Conservation (phyloP, 2,329 filamentous ascomycete species). For the Pseudocercospora cruenta region DNA sequence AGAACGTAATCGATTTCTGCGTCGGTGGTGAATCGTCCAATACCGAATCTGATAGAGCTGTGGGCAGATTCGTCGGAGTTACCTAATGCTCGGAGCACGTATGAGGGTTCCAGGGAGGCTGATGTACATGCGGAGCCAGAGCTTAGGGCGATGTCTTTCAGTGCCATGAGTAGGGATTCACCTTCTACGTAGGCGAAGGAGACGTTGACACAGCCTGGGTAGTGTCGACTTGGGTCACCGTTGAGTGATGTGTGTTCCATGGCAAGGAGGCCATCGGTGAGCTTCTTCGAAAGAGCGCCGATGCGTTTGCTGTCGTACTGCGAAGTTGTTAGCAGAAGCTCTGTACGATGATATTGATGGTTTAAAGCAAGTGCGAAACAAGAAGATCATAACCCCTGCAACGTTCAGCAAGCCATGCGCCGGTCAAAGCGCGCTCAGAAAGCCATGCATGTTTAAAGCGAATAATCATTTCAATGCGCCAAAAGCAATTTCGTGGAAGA, state of each 20-base stretch:
- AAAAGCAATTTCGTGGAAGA: neutral
- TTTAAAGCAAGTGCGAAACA: conserved; percentile 1
- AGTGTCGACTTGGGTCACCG: conserved; percentile 79
- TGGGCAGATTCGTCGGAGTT: conserved; percentile 98
- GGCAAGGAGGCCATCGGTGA: conserved; percentile 78
- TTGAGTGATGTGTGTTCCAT: conserved; percentile 94
- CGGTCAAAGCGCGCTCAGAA: conserved; percentile 73
- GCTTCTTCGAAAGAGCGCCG: conserved; percentile 76
- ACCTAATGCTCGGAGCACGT: conserved; percentile 89
- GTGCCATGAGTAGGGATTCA: conserved; percentile 94
- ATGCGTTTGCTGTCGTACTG: conserved; percentile 93
- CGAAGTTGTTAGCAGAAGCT: conserved; percentile 32
- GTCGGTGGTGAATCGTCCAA: conserved; percentile 95
- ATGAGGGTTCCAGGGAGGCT: conserved; percentile 92
- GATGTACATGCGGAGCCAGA: conserved; percentile 97
- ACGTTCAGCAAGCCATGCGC: conserved; percentile 53
- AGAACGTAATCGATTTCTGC: conserved; percentile 96
- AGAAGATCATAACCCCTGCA: conserved; percentile 67
- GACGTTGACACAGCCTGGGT: conserved; percentile 96
- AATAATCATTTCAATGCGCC: conserved; percentile 68
- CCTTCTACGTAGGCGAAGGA: conserved; percentile 99
- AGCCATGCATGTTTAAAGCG: conserved; percentile 86
- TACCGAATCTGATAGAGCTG: conserved; percentile 96
- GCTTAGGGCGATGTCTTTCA: conserved; percentile 96
- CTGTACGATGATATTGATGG: neutral